Conservation (phyloP, 2,329 filamentous ascomycete genomes). For the Dichotomopilus funicola region DNA sequence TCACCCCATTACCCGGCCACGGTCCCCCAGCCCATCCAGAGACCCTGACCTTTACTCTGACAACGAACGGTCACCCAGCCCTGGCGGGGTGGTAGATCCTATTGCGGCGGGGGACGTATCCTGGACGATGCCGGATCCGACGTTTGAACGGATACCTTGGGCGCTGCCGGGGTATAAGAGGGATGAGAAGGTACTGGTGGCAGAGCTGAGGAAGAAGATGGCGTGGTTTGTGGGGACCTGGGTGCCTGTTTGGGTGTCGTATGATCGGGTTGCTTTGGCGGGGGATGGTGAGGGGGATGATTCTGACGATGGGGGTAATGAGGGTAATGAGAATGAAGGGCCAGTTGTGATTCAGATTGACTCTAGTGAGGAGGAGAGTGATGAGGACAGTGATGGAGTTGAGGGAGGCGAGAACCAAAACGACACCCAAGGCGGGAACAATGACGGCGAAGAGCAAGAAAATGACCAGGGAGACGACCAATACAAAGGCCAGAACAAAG, state of each 20-base stretch:
- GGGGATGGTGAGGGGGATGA: background rate
- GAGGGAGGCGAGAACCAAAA: background rate
- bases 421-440: background rate
- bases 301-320: background rate
- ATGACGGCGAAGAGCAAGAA: background rate
- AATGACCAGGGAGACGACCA: background rate
- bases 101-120: constrained; percentile 1
- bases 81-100: background rate
- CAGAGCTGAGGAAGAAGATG: background rate
- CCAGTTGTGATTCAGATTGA: background rate
- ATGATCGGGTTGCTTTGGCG: background rate
- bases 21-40: too few species aligned
- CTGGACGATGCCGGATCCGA: constrained; percentile 3
- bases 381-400: background rate
- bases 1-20: too few species aligned
- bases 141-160: background rate
- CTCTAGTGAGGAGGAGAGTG: background rate
- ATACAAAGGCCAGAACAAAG: too few species aligned
- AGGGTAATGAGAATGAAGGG: background rate
- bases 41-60: too few species aligned
- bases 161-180: background rate
- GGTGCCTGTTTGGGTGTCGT: constrained; percentile 1
- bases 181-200: background rate
- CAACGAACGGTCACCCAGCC: too few species aligned
- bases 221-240: background rate